Evolutionary conservation across 23 red algal genomes (phyloP).

Genomic region (Gracilaria gracilis): DNA sequence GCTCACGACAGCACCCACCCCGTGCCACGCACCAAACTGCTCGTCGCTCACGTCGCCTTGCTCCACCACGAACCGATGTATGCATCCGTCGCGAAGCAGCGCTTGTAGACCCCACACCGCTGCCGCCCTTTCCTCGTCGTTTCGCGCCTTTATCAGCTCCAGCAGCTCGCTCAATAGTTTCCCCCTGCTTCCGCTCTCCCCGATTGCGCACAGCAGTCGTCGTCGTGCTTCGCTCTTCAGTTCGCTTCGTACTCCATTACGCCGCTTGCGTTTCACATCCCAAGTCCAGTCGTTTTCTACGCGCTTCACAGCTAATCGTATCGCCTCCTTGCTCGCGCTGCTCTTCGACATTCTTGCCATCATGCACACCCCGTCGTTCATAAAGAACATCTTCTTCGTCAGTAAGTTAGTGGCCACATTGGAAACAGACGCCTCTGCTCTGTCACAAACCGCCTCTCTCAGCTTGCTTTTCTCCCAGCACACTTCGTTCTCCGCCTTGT

Average conservation of each 20-base stretch:
- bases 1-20: not conserved
- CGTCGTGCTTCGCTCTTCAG: not conserved
- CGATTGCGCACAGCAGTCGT: not conserved
- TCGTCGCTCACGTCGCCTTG: not conserved
- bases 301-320: not conserved
- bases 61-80: conserved; percentile 7
- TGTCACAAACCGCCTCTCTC: conserved; percentile 10
- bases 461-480: conserved; percentile 13
- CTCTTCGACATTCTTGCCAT: conserved; percentile 27
- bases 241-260: not conserved
- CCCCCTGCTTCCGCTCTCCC: not conserved
- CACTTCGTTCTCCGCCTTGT: not conserved
- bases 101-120: conserved; percentile 3
- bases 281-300: not conserved
- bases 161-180: not conserved
- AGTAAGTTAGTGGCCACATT: conserved; percentile 6
- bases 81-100: not conserved
- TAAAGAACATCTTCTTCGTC: conserved; percentile 24
- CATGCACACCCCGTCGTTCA: not conserved
- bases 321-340: conserved; percentile 1
- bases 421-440: conserved; percentile 3
- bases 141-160: not conserved
- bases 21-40: conserved; percentile 18
- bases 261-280: not conserved
- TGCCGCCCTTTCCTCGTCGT: conserved; percentile 14